phyloP scores from a whole-genome alignment of 1,284 basidiomycete genomes.

The Chiua sp. region DNA sequence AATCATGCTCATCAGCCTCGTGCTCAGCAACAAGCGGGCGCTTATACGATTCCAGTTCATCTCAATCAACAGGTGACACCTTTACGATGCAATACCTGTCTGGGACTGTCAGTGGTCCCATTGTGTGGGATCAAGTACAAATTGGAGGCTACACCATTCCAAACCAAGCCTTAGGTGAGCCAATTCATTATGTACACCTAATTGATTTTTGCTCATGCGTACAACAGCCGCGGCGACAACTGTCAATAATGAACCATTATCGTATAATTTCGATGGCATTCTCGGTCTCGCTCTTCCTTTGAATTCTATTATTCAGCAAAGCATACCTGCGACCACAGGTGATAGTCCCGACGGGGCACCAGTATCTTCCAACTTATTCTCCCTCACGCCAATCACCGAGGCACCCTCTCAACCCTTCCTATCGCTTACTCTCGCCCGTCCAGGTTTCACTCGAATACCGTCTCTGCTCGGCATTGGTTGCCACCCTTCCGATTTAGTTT shows the following conservation, averaged over 20 bases:
- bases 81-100: slow-evolving; percentile 63
- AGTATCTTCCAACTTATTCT: slow-evolving; percentile 68
- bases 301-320: slow-evolving; percentile 61
- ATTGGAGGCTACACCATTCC: slow-evolving; percentile 63
- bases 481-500: slow-evolving; percentile 59
- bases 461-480: slow-evolving; percentile 68
- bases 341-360: slow-evolving; percentile 65
- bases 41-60: slow-evolving; percentile 57
- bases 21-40: slow-evolving; percentile 50
- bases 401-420: slow-evolving; percentile 66
- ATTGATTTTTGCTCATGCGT: slow-evolving; percentile 7
- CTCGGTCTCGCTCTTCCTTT: slow-evolving; percentile 75
- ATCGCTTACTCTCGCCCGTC: slow-evolving; percentile 69
- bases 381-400: slow-evolving; percentile 53
- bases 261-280: slow-evolving; percentile 60
- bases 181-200: background rate
- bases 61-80: slow-evolving; percentile 42
- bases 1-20: slow-evolving; percentile 52
- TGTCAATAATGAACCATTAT: slow-evolving; percentile 60
- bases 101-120: slow-evolving; percentile 60
- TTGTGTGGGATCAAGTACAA: slow-evolving; percentile 68
- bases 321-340: slow-evolving; percentile 50
- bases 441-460: slow-evolving; percentile 58
- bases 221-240: slow-evolving; percentile 55
- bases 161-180: slow-evolving; percentile 66